A percentile compares a stretch with the other conserved stretches of the same genome.
Evolutionary conservation across 2,329 filamentous ascomycete species (phyloP).

Genomic region (Pestalotiopsis sp.): DNA sequence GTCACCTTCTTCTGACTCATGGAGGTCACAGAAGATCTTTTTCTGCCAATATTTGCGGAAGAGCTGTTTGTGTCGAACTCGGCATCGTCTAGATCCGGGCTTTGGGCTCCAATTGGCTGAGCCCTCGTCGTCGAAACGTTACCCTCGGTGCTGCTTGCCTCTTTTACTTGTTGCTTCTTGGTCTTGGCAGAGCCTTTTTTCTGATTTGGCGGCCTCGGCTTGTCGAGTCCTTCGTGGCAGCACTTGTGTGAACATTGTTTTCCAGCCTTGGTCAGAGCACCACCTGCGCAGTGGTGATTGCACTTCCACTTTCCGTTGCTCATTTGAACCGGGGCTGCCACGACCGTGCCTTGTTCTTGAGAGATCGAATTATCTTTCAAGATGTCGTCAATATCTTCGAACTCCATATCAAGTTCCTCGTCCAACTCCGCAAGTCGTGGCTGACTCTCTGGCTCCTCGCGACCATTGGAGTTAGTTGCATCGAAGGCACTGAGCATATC

Average conservation of each 20-base stretch:
- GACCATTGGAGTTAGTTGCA: constrained; percentile 21
- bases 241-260: constrained; percentile 70
- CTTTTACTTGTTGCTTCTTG: constrained; percentile 22
- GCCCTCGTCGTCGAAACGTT: background rate
- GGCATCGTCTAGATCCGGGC: background rate
- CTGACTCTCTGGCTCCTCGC: constrained; percentile 19
- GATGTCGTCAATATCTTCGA: constrained; percentile 54
- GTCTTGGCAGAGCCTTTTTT: constrained; percentile 27
- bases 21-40: background rate
- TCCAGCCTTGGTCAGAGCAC: constrained; percentile 38
- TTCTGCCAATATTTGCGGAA: background rate
- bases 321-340: constrained; percentile 51
- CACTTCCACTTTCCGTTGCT: constrained; percentile 75
- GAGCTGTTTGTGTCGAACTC: background rate
- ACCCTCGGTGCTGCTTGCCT: background rate
- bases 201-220: constrained; percentile 51
- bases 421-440: constrained; percentile 15
- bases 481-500: constrained; percentile 42
- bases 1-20: background rate
- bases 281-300: constrained; percentile 65
- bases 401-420: constrained; percentile 43
- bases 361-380: constrained; percentile 30
- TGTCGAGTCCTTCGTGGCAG: constrained; percentile 72
- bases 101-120: background rate
- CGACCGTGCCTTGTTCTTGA: background rate